Evolutionary conservation across 2,329 filamentous ascomycete genomes (phyloP).

Genomic region (Ascochyta rabiei): DNA sequence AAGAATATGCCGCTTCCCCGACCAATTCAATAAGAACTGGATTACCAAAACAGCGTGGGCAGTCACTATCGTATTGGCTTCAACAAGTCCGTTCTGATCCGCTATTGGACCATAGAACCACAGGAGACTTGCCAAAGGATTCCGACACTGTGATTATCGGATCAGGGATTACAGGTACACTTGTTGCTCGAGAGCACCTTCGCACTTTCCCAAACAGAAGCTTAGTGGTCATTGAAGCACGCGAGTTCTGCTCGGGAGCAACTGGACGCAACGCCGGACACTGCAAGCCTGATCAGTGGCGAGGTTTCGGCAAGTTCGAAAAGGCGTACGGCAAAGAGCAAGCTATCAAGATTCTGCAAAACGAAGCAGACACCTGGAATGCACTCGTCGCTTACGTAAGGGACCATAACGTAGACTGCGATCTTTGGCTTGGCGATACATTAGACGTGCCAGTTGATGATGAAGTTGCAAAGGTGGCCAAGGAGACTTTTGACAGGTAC

Average conservation of each 20-base stretch:
- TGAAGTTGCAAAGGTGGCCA: slow-evolving; percentile 27
- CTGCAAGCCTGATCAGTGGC: slow-evolving; percentile 38
- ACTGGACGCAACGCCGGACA: slow-evolving; percentile 39
- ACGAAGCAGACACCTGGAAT: slow-evolving; percentile 34
- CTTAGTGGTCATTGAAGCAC: slow-evolving; percentile 33
- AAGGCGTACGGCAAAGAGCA: slow-evolving; percentile 35
- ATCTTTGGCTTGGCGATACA: slow-evolving; percentile 38
- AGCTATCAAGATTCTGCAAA: slow-evolving; percentile 35
- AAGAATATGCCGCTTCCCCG: slow-evolving; percentile 24
- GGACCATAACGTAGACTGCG: slow-evolving; percentile 33
- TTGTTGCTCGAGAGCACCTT: slow-evolving; percentile 30
- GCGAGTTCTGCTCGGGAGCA: slow-evolving; percentile 39
- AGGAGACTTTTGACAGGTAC: slow-evolving; percentile 29
- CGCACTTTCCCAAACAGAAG: slow-evolving; percentile 25
- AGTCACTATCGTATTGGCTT: slow-evolving; percentile 37
- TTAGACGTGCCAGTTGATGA: slow-evolving; percentile 34
- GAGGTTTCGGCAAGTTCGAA: slow-evolving; percentile 32
- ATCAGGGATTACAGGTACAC: slow-evolving; percentile 36
- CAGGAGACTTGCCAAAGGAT: slow-evolving; percentile 33
- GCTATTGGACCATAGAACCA: slow-evolving; percentile 36
- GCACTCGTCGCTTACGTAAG: slow-evolving; percentile 27
- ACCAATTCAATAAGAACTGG: slow-evolving; percentile 19
- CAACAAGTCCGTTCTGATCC: slow-evolving; percentile 38
- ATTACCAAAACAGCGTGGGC: slow-evolving; percentile 32
- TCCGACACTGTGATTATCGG: slow-evolving; percentile 46